phyloP scores from a whole-genome alignment of 179 eudicot species.

The Spinacia oleracea region DNA sequence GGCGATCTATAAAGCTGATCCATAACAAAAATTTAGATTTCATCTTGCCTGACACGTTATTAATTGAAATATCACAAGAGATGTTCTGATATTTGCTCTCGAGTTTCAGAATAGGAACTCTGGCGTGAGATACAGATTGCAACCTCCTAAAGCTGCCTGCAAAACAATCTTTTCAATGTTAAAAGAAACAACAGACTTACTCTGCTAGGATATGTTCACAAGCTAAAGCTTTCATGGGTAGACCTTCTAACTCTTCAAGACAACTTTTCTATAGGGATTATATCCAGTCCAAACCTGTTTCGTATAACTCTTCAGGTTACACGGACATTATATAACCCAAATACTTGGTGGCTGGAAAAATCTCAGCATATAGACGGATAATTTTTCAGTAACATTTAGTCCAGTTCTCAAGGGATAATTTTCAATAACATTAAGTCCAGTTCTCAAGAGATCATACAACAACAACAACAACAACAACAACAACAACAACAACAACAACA shows the following conservation, averaged over 20 bases:
- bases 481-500: no score
- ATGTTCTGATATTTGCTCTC: constrained; percentile 53
- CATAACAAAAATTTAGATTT: constrained; percentile 81
- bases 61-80: constrained; percentile 87
- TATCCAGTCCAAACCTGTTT: constrained; percentile 2
- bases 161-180: constrained; percentile 15
- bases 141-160: constrained; percentile 68
- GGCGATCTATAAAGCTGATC: constrained; percentile 81
- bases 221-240: not conserved
- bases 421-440: not conserved
- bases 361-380: not conserved
- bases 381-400: not conserved
- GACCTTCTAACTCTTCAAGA: not conserved
- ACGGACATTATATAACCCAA: not conserved
- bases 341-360: no score
- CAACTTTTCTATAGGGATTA: not conserved
- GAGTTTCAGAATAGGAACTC: constrained; percentile 74
- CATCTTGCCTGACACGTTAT: constrained; percentile 83
- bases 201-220: not conserved
- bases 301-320: constrained; percentile 10
- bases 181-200: constrained; percentile 6
- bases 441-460: not conserved
- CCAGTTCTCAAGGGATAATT: no score
- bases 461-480: no score
- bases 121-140: constrained; percentile 69